Base-by-base conservation (phyloP, 202 grass and related monocot species). In the Digitaria exilis region DNA sequence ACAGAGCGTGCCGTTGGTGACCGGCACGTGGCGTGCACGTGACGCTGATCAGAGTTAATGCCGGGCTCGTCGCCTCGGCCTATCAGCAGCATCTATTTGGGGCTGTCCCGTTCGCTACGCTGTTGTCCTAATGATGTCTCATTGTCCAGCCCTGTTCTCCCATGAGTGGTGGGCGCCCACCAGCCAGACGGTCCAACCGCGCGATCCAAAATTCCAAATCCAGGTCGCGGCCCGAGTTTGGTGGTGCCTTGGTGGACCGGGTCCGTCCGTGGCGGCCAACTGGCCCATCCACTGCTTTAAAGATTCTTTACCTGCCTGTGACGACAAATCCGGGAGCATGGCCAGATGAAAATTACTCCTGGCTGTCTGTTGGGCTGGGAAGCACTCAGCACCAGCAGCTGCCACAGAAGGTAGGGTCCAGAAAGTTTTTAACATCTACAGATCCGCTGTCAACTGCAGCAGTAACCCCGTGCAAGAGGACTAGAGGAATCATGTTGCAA, bases 1-100 rank as follows among this genome's bases (percentile, higher is more conserved):
- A 75, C 84, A 78, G 41, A 55, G 73, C 65, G 78, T 35, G 78
- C 77, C n/a, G 35, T 7, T 22, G 56, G 75, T 65, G 46, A 56
- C 56, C 48, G 56, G 78, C 88, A 90, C 84, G 84, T 87, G 88
- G 84, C 75, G 61, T 2, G 34, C 84, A 90, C 84, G 88, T 76
- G 84, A 76, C 32, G 61, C 75, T n/a, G 68, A 74, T 87, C 68
- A 76, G 69, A 69, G 76, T 81, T 64, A 84, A 65, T 81, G 76
- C 62, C 3, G 5, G 61, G 61, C 81, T 50, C 69, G 51, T 75
- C 18, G 81, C 56, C 43, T 31, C 55, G 39, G 60, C 64, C 80
- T 45, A 63, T 66, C 49, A 18, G 10, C 54, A 21, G 26, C 80
- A 57, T 1, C 28, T 44, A 30, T 6, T 12, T 24, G 12, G 21